Evolutionary conservation across 345 rosid genomes (phyloP), one percentile per base, ranked within the genome.

Genomic region (Populus nigra): DNA sequence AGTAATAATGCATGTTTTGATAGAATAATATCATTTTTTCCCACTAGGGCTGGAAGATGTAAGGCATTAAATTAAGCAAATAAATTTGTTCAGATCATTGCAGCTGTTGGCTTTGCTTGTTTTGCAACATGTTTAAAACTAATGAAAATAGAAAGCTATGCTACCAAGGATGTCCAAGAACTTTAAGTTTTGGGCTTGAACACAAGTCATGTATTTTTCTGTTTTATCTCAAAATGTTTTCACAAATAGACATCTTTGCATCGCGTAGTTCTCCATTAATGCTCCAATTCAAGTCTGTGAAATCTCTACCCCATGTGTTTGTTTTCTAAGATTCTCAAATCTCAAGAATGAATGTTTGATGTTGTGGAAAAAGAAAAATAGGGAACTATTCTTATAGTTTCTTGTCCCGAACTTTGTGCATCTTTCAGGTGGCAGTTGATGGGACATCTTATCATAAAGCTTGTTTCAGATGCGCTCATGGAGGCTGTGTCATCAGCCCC

Each of bases 401-500:
- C 20, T 23, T 47, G 33, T 16, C 67, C 38, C 50, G 29, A 81
- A 74, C 7, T 47, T 36, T 55, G 11, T 83, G 76, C 31, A 69
- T 41, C 39, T 72, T 72, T 80, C 86, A 91, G 93, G 96, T 91
- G 85, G 86, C 92, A 18, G 92, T 87, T 3, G 96, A 91, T 62
- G 92, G 93, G 16, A 85, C 84, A 10, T 86, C 90, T 17, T 89
- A 90, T 75, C 96, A 91, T 72, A 90, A 77, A 79, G 78, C 85
- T 36, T 91, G 96, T 77, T 91, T 91, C 92, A 89, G 92, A 80
- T 91, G 96, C 80, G 78, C 80, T 23, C 92, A 89, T 16, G 96
- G 96, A 72, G 92, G 96, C 22, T 91, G 93, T 55, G 79, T 89
- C 23, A 88, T 91, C 74, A 91, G 92, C 82, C 89, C 92, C 1